These are phyloP conservation scores for Emmonsiellopsis sp. DNA, from an alignment of 2,329 filamentous ascomycete genomes.

Conservation along the genomic window DNA sequence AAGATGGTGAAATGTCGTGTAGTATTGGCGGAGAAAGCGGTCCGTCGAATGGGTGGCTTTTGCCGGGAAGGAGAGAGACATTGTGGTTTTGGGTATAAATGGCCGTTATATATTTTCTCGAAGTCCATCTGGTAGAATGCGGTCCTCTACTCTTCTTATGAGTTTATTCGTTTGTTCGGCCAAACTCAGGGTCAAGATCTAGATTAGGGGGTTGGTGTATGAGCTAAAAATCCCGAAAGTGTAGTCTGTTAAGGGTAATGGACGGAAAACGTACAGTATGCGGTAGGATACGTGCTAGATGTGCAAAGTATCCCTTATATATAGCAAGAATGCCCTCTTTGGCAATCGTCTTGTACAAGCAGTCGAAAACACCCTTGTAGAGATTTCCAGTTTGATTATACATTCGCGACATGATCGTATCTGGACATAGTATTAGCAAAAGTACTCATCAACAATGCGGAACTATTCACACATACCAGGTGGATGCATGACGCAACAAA, in stretches of 20 bases:
- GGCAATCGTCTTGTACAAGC: slow-evolving; percentile 77
- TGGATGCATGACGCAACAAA: slow-evolving; percentile 96
- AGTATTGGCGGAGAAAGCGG: background rate
- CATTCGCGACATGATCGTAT: slow-evolving; percentile 97
- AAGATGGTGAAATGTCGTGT: background rate
- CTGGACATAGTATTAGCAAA: slow-evolving; percentile 31
- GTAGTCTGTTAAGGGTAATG: too few species aligned
- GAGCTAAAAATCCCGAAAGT: background rate
- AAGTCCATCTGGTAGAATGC: slow-evolving; percentile 40
- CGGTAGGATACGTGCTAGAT: slow-evolving; percentile 85
- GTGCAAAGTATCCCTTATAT: slow-evolving; percentile 96
- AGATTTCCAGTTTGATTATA: slow-evolving; percentile 98
- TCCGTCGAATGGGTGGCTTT: background rate
- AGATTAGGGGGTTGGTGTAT: background rate
- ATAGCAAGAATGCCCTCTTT: slow-evolving; percentile 88
- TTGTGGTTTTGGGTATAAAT: background rate
- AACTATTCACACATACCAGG: slow-evolving; percentile 52
- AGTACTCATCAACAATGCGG: background rate
- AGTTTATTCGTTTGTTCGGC: slow-evolving; percentile 97
- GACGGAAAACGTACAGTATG: slow-evolving; percentile 57
- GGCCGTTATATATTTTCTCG: slow-evolving; percentile 38
- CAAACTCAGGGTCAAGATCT: slow-evolving; percentile 81
- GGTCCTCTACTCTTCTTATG: slow-evolving; percentile 67
- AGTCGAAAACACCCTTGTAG: slow-evolving; percentile 91
- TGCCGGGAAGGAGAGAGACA: background rate